Conservation (phyloP, 2,329 filamentous ascomycete species). For the Furcasterigmium furcatum region DNA sequence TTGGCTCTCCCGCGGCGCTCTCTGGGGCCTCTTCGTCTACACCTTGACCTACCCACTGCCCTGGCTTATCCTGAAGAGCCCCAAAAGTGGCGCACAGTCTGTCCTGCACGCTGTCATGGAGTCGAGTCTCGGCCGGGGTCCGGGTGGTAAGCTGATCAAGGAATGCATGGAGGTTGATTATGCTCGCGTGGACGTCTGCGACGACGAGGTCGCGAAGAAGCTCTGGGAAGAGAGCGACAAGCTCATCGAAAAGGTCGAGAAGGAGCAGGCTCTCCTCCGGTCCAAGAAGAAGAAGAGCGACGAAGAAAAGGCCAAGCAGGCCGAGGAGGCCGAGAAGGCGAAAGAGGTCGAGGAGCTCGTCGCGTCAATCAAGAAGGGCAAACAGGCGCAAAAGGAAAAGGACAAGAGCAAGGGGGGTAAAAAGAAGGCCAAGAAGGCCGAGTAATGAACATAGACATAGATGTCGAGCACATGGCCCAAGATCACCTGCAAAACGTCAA, state of each 20-base stretch:
- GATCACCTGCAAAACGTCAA: too few species aligned
- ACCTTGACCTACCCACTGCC: slow-evolving; percentile 73
- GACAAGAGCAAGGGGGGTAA: slow-evolving; percentile 15
- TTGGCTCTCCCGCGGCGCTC: slow-evolving; percentile 81
- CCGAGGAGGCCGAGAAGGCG: slow-evolving; percentile 20
- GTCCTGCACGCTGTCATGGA: slow-evolving; percentile 85
- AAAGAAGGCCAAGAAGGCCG: slow-evolving; percentile 24
- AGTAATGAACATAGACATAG: neutral
- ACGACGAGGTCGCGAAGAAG: slow-evolving; percentile 77
- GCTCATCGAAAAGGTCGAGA: slow-evolving; percentile 79
- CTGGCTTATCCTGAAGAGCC: slow-evolving; percentile 86
- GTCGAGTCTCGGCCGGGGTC: slow-evolving; percentile 58
- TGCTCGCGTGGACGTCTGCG: slow-evolving; percentile 68
- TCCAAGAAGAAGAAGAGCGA: slow-evolving; percentile 33
- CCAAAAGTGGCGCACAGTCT: slow-evolving; percentile 79
- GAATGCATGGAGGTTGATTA: slow-evolving; percentile 79
- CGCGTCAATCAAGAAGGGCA: slow-evolving; percentile 40
- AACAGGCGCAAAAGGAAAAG: slow-evolving; percentile 28
- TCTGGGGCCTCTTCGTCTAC: slow-evolving; percentile 78
- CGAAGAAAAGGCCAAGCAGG: slow-evolving; percentile 27
- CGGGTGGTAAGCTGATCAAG: slow-evolving; percentile 75
- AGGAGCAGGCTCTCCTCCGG: slow-evolving; percentile 64
- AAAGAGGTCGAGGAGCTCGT: slow-evolving; percentile 35
- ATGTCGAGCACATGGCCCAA: too few species aligned
- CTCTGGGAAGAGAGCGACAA: slow-evolving; percentile 88